Percentiles rank a stretch among this genome's conserved stretches.
Conservation (phyloP, 2,329 filamentous ascomycete species). For the Ascochyta fabae region DNA sequence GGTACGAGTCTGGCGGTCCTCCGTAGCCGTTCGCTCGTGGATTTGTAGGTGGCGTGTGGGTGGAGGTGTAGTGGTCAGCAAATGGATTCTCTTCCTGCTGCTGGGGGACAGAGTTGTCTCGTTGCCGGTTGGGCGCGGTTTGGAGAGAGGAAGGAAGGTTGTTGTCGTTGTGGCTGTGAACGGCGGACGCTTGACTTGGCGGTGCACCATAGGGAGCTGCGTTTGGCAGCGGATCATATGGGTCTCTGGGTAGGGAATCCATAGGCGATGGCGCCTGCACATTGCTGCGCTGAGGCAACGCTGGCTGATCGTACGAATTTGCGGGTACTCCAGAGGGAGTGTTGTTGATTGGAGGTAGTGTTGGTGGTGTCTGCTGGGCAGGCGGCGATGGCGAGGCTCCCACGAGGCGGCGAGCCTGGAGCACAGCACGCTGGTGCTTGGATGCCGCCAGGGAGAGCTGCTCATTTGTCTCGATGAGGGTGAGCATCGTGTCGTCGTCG, state of each 20-base stretch:
- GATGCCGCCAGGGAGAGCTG: slow-evolving; percentile 82
- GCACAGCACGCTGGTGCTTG: slow-evolving; percentile 81
- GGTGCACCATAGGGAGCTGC: slow-evolving; percentile 4
- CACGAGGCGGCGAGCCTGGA: slow-evolving; percentile 60
- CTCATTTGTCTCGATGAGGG: slow-evolving; percentile 92
- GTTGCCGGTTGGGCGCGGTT: slow-evolving; percentile 28
- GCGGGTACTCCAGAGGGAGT: slow-evolving; percentile 24
- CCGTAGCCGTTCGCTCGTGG: slow-evolving; percentile 25
- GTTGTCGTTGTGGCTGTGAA: slow-evolving; percentile 27
- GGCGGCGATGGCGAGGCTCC: slow-evolving; percentile 38
- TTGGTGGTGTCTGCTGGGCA: slow-evolving; percentile 15
- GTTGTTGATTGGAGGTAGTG: slow-evolving; percentile 6
- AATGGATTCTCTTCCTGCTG: slow-evolving; percentile 49
- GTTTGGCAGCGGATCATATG: slow-evolving; percentile 12
- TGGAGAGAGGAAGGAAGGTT: slow-evolving; percentile 39
- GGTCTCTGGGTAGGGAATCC: slow-evolving; percentile 10
- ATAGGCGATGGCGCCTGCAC: slow-evolving; percentile 16
- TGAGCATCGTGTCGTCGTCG: slow-evolving; percentile 93
- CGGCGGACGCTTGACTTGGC: slow-evolving; percentile 10
- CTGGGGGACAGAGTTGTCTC: slow-evolving; percentile 14
- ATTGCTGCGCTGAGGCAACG: slow-evolving; percentile 20
- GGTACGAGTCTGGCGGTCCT: slow-evolving; percentile 36
- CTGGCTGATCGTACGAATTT: slow-evolving; percentile 17
- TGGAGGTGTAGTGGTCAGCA: slow-evolving; percentile 50
- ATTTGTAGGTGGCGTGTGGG: slow-evolving; percentile 34